Evolutionary conservation across 2,329 filamentous ascomycete genomes (phyloP), one percentile per base, ranked within the genome.

Genomic region (Diaporthe sp.): DNA sequence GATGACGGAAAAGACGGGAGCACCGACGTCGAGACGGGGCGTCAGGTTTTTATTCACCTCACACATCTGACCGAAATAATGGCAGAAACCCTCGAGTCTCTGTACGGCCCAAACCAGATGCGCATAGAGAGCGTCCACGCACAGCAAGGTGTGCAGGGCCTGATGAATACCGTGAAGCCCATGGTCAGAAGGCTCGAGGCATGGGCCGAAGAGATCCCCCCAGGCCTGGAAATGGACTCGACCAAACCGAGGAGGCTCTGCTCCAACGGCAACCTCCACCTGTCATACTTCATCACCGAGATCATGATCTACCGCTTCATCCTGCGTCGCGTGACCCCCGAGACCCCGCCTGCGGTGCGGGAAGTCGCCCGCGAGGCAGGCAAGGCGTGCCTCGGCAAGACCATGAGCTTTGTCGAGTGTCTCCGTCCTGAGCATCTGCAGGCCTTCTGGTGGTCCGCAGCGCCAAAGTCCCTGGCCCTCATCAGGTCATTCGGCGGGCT

Each of bases 331-430:
- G 69, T 96, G 94, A 1, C 88, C 98, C 59, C 87, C 88, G 55
- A 83, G 85, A 1, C 82, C 84, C n/a, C 78, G 80, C 61, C 80
- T 85, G 7, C 76, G 10, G 69, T 97, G 63, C 90, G 95, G 72
- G 94, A 97, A 83, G 98, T 98, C 78, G 98, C 96, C 83, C 95
- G 96, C 70, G 96, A 93, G 73, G 96, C 96, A 6, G 96, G 96
- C 69, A 98, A 98, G 82, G 97, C 96, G 0, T 93, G 96, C 7
- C 89, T 98, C 37, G 98, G 98, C 80, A 97, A 94, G 30, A 95
- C 96, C 77, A 97, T 98, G 94, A 96, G 98, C 82, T 98, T 98
- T 83, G 95, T 98, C 79, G 98, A 98, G 84, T 93, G 96, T 0
- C 90, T 98, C 37, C 95, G 94, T 55, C 94, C 95, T 0, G 91